A percentile compares a stretch with the other conserved stretches of the same genome.
phyloP scores from a whole-genome alignment of 345 rosid species.

The Melaleuca quinquenervia region DNA sequence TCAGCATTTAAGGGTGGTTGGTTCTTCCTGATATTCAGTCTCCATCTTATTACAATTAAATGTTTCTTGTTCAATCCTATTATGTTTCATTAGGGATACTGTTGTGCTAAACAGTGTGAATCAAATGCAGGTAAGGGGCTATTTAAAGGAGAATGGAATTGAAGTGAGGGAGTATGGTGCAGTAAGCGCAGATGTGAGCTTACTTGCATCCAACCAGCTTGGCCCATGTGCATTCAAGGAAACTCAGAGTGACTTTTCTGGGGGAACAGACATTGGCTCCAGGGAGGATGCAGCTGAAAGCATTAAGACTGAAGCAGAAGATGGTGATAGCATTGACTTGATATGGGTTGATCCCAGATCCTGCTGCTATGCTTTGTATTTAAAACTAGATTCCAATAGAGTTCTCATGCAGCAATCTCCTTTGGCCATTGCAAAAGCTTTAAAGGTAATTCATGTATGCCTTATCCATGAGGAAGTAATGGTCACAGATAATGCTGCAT shows the following conservation, averaged over 20 bases:
- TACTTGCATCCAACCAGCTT: constrained; percentile 58
- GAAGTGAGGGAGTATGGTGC: constrained; percentile 61
- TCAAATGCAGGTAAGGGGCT: constrained; percentile 34
- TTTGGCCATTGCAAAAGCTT: constrained; percentile 79
- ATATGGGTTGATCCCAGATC: constrained; percentile 78
- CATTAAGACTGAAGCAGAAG: constrained; percentile 4
- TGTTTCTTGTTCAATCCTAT: not conserved
- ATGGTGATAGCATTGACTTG: constrained; percentile 22
- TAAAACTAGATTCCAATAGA: constrained; percentile 58
- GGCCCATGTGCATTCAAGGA: constrained; percentile 12
- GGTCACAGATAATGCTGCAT: not conserved
- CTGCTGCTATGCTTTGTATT: constrained; percentile 84
- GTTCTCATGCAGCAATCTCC: constrained; percentile 81
- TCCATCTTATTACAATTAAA: not conserved
- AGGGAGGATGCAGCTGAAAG: not conserved
- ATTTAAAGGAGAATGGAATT: constrained; percentile 43
- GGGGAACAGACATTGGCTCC: not conserved
- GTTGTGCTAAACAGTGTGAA: not conserved
- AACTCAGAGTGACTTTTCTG: not conserved
- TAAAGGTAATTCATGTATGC: constrained; percentile 45
- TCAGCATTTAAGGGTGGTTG: not conserved
- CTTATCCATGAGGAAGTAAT: not conserved
- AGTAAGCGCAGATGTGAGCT: constrained; percentile 55
- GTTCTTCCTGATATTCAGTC: not conserved
- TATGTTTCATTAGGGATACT: not conserved